phyloP scores from a whole-genome alignment of 2,329 filamentous ascomycete genomes.

The Sporothrix humicola region DNA sequence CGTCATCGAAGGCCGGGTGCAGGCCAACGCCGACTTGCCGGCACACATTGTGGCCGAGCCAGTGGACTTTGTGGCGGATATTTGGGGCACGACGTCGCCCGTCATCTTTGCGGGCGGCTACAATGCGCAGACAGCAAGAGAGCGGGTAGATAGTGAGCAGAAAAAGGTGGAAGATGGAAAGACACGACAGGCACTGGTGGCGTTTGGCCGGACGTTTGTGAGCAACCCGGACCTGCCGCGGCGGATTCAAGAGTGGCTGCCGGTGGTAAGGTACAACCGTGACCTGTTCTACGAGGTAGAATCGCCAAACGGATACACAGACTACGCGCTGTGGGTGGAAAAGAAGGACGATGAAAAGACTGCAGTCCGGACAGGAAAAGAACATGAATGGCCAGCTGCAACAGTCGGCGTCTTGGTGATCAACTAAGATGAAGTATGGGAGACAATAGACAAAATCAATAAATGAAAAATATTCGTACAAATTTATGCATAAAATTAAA shows the following conservation, averaged over 20 bases:
- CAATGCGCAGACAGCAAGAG: slow-evolving; percentile 15
- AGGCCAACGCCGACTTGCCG: slow-evolving; percentile 24
- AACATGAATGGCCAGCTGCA: slow-evolving; percentile 26
- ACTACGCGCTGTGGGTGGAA: slow-evolving; percentile 7
- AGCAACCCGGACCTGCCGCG: slow-evolving; percentile 27
- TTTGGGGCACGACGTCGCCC: slow-evolving; percentile 23
- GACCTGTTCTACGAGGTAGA: slow-evolving; percentile 28
- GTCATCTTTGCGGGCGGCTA: slow-evolving; percentile 27
- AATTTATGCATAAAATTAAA: background rate
- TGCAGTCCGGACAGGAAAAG: background rate
- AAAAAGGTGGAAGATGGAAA: background rate
- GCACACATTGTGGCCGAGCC: slow-evolving; percentile 1
- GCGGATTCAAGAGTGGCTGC: slow-evolving; percentile 25
- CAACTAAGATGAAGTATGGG: background rate
- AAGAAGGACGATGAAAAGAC: background rate
- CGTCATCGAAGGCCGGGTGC: slow-evolving; percentile 52
- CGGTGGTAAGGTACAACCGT: slow-evolving; percentile 24
- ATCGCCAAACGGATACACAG: slow-evolving; percentile 12
- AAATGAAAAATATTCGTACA: background rate
- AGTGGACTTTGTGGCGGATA: slow-evolving; percentile 19
- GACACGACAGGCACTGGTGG: slow-evolving; percentile 15
- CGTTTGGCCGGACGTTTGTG: slow-evolving; percentile 30
- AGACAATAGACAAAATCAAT: background rate
- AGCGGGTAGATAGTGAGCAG: slow-evolving; percentile 13
- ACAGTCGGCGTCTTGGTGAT: slow-evolving; percentile 4